Percentiles rank a stretch among this genome's conserved stretches.
phyloP scores from a whole-genome alignment of 352 stramenopile genomes.

The Phytophthora brassicae region DNA sequence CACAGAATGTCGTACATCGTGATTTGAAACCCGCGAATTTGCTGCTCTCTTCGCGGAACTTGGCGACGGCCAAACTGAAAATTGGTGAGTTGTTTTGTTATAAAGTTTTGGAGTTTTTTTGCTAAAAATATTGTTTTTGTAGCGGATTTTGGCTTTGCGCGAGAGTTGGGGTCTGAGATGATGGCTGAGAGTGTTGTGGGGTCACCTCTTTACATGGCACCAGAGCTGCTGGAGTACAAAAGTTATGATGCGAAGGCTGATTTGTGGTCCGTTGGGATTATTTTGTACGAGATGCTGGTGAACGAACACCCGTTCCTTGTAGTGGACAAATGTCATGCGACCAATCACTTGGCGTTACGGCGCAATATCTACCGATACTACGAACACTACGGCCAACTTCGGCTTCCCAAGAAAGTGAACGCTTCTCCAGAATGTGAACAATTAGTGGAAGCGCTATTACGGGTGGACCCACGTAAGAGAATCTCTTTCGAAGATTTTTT shows the following conservation, averaged over 20 bases:
- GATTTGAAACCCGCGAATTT: slow-evolving; percentile 81
- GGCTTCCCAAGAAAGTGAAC: slow-evolving; percentile 49
- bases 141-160: slow-evolving; percentile 80
- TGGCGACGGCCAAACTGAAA: slow-evolving; percentile 68
- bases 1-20: slow-evolving; percentile 76
- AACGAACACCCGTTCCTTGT: slow-evolving; percentile 81
- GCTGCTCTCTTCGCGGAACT: slow-evolving; percentile 70
- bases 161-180: slow-evolving; percentile 65
- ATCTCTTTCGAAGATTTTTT: slow-evolving; percentile 87
- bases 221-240: slow-evolving; percentile 83
- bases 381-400: slow-evolving; percentile 55
- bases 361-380: slow-evolving; percentile 83
- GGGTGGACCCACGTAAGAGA: slow-evolving; percentile 58
- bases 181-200: slow-evolving; percentile 82
- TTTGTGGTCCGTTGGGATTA: slow-evolving; percentile 81
- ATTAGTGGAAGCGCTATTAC: slow-evolving; percentile 59
- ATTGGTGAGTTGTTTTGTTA: slow-evolving; percentile 46
- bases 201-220: slow-evolving; percentile 80
- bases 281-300: slow-evolving; percentile 84
- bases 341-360: slow-evolving; percentile 74
- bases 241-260: slow-evolving; percentile 84
- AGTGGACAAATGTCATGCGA: slow-evolving; percentile 73
- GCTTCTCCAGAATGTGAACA: slow-evolving; percentile 67
- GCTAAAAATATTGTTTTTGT: not conserved
- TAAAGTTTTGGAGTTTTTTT: not conserved